These are phyloP conservation scores for Pyrenochaeta sp. DNA, from an alignment of 2,329 filamentous ascomycete genomes.

Conservation along the genomic window DNA sequence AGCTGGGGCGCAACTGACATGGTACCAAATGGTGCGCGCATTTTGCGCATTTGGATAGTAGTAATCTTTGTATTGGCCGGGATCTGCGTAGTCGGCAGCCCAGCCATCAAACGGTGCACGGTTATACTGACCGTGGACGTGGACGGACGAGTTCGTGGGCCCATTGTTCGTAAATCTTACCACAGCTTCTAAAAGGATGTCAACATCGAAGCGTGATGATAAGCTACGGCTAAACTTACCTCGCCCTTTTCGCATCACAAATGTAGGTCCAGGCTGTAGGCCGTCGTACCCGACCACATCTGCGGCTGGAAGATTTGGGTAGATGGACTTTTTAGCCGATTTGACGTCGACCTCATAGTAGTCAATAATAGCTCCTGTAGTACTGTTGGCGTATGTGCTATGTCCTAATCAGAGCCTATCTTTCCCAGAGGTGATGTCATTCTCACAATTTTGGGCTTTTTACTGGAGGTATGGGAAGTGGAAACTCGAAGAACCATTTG, in stretches of 20 bases:
- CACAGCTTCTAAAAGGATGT: constrained; percentile 54
- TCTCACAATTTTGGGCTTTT: constrained; percentile 55
- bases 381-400: constrained; percentile 46
- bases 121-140: constrained; percentile 64
- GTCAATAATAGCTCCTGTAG: constrained; percentile 52
- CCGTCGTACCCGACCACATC: constrained; percentile 63
- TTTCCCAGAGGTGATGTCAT: neutral
- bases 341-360: constrained; percentile 58
- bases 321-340: constrained; percentile 53
- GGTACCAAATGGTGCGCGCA: constrained; percentile 66
- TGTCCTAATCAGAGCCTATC: constrained; percentile 21
- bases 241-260: constrained; percentile 58
- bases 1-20: constrained; percentile 51
- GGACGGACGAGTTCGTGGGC: constrained; percentile 56
- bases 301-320: constrained; percentile 53
- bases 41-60: constrained; percentile 67
- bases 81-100: constrained; percentile 62
- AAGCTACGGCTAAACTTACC: constrained; percentile 16
- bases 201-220: neutral
- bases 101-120: constrained; percentile 62
- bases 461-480: constrained; percentile 57
- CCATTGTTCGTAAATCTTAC: constrained; percentile 64
- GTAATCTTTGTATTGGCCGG: constrained; percentile 68
- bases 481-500: constrained; percentile 49
- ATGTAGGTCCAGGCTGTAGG: constrained; percentile 63